A percentile compares a stretch with the other conserved stretches of the same genome.
Evolutionary conservation across 331 rosid species (phyloP).

Genomic region (Quercus tomentella): DNA sequence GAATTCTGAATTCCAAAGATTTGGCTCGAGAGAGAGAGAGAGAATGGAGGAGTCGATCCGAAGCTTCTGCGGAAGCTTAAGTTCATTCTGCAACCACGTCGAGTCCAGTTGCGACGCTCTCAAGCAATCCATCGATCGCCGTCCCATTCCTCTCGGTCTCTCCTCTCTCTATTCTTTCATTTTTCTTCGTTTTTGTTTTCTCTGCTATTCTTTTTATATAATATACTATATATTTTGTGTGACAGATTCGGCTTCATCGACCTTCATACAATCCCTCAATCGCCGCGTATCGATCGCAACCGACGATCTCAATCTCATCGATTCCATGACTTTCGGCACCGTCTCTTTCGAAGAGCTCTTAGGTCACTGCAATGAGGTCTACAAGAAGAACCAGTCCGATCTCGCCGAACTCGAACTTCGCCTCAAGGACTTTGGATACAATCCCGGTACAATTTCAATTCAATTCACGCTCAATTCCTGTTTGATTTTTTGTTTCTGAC

Average conservation of each 20-base stretch:
- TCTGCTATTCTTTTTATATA: no score
- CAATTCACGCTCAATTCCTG: not conserved
- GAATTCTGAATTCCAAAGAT: no score
- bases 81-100: slow-evolving; percentile 73
- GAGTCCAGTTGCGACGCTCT: slow-evolving; percentile 69
- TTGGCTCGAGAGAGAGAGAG: not conserved
- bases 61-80: slow-evolving; percentile 47
- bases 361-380: slow-evolving; percentile 81
- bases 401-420: slow-evolving; percentile 43
- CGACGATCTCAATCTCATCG: slow-evolving; percentile 66
- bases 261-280: slow-evolving; percentile 72
- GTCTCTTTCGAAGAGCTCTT: slow-evolving; percentile 86
- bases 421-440: slow-evolving; percentile 46
- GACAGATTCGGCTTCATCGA: slow-evolving; percentile 78
- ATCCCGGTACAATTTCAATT: slow-evolving; percentile 34
- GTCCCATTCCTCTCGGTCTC: slow-evolving; percentile 81
- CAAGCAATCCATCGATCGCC: slow-evolving; percentile 69
- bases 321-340: slow-evolving; percentile 73
- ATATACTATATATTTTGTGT: not conserved
- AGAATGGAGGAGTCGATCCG: slow-evolving; percentile 58
- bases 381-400: slow-evolving; percentile 59
- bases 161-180: not conserved
- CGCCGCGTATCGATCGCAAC: slow-evolving; percentile 56
- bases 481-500: not conserved
- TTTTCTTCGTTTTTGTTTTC: not conserved